Percentiles rank a stretch among this genome's conserved stretches.
Conservation (phyloP, 1,139 yeast genomes). For the Candida sojae region DNA sequence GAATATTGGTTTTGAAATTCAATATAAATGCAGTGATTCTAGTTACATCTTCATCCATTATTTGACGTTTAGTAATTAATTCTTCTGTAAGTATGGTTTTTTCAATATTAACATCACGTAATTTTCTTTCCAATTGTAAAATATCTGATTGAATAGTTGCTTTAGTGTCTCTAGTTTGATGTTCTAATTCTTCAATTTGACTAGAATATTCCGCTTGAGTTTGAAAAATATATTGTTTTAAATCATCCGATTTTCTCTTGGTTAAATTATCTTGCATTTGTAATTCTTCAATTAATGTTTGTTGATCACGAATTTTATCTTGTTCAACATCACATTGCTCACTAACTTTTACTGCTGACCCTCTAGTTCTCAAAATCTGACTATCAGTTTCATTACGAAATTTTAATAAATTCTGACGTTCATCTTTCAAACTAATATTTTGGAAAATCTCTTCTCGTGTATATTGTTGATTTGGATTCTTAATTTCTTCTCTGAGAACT, state of each 20-base stretch:
- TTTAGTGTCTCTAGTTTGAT: slow-evolving; percentile 58
- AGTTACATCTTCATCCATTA: slow-evolving; percentile 54
- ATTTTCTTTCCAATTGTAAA: slow-evolving; percentile 56
- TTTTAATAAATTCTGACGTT: slow-evolving; percentile 41
- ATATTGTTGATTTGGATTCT: slow-evolving; percentile 23
- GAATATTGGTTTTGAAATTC: slow-evolving; percentile 65
- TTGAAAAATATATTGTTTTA: slow-evolving; percentile 56
- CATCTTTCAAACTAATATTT: slow-evolving; percentile 38
- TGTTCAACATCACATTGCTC: slow-evolving; percentile 8
- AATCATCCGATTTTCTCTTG: slow-evolving; percentile 58
- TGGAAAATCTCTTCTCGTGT: slow-evolving; percentile 30
- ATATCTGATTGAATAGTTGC: slow-evolving; percentile 55
- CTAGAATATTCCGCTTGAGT: slow-evolving; percentile 57
- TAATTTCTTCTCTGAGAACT: slow-evolving; percentile 27
- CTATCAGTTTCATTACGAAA: slow-evolving; percentile 46
- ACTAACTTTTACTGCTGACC: slow-evolving; percentile 1
- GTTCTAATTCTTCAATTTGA: slow-evolving; percentile 66
- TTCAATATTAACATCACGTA: slow-evolving; percentile 56
- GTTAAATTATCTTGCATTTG: slow-evolving; percentile 57
- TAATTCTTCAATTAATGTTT: slow-evolving; percentile 33
- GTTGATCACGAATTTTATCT: slow-evolving; percentile 9
- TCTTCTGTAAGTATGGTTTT: slow-evolving; percentile 53
- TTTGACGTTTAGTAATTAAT: slow-evolving; percentile 48
- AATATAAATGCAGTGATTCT: slow-evolving; percentile 60
- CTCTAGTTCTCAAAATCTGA: slow-evolving; percentile 1